These are phyloP conservation scores for Pseudogymnoascus sp. DNA, from an alignment of 2,329 filamentous ascomycete species.

Conservation along the genomic window DNA sequence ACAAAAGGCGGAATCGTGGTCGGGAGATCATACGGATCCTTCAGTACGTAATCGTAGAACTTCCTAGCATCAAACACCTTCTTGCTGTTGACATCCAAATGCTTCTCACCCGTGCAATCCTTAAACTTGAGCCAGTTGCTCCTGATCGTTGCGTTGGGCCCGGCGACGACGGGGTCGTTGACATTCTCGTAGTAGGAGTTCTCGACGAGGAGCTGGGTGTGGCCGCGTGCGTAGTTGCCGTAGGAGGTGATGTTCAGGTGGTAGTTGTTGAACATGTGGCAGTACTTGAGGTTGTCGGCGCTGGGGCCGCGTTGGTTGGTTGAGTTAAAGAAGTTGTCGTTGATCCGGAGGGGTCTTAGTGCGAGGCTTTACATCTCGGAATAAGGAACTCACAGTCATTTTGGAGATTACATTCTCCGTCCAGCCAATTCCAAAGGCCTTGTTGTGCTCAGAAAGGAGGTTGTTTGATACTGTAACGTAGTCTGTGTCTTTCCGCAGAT, in stretches of 20 bases:
- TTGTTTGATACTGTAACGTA: conserved; percentile 21
- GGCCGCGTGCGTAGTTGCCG: conserved; percentile 21
- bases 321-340: conserved; percentile 22
- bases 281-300: conserved; percentile 20
- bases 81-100: conserved; percentile 16
- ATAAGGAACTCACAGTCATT: conserved; percentile 11
- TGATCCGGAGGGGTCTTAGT: conserved; percentile 11
- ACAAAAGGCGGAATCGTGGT: conserved; percentile 16
- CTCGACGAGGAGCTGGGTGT: conserved; percentile 19
- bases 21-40: conserved; percentile 17
- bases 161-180: conserved; percentile 19
- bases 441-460: conserved; percentile 21
- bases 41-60: conserved; percentile 20
- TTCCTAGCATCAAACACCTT: conserved; percentile 18
- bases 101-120: conserved; percentile 15
- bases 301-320: conserved; percentile 20
- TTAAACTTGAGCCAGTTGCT: conserved; percentile 18
- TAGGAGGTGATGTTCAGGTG: conserved; percentile 21
- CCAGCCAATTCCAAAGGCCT: conserved; percentile 23
- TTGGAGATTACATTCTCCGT: conserved; percentile 20
- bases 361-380: background rate
- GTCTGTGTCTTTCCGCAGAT: conserved; percentile 20
- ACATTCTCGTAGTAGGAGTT: conserved; percentile 21
- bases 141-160: conserved; percentile 16
- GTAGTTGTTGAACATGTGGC: conserved; percentile 21